These are phyloP conservation scores for Aspergillus phoenicis DNA, from an alignment of 2,329 filamentous ascomycete species.

Conservation along the genomic window DNA sequence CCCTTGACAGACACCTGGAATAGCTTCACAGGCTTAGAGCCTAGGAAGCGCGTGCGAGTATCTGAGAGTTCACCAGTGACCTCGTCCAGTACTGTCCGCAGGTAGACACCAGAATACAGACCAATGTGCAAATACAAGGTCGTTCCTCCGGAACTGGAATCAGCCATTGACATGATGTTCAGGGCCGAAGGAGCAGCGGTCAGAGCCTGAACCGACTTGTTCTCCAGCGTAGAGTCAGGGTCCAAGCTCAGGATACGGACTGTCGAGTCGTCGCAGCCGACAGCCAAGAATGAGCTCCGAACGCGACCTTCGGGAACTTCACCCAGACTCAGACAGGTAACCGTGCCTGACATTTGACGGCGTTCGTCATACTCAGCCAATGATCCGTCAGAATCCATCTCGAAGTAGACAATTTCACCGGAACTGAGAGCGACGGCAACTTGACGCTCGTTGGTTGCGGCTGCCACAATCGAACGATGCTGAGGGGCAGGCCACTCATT, in stretches of 20 bases:
- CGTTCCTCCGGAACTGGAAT: slow-evolving; percentile 84
- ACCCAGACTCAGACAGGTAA: slow-evolving; percentile 91
- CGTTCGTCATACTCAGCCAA: slow-evolving; percentile 94
- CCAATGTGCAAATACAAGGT: slow-evolving; percentile 96
- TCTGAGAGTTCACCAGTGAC: slow-evolving; percentile 94
- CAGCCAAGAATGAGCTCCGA: slow-evolving; percentile 88
- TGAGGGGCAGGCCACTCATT: slow-evolving; percentile 94
- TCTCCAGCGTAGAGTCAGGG: slow-evolving; percentile 86
- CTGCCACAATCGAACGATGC: slow-evolving; percentile 92
- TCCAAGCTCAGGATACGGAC: slow-evolving; percentile 90
- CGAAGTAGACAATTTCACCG: slow-evolving; percentile 96
- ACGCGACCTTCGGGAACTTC: slow-evolving; percentile 88
- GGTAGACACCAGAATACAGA: slow-evolving; percentile 90
- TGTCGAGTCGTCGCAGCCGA: slow-evolving; percentile 95
- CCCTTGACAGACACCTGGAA: slow-evolving; percentile 88
- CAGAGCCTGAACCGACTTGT: slow-evolving; percentile 90
- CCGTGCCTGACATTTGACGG: slow-evolving; percentile 91
- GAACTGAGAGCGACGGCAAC: slow-evolving; percentile 93
- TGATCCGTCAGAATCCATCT: slow-evolving; percentile 89
- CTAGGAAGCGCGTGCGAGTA: slow-evolving; percentile 90
- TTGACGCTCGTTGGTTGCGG: slow-evolving; percentile 89
- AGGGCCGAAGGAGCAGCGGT: slow-evolving; percentile 87
- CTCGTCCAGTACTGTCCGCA: slow-evolving; percentile 92
- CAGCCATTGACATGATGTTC: slow-evolving; percentile 92
- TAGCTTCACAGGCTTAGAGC: slow-evolving; percentile 83